Evolutionary conservation across 148 eudicot genomes (phyloP).

Genomic region (Suaeda aralocaspica): DNA sequence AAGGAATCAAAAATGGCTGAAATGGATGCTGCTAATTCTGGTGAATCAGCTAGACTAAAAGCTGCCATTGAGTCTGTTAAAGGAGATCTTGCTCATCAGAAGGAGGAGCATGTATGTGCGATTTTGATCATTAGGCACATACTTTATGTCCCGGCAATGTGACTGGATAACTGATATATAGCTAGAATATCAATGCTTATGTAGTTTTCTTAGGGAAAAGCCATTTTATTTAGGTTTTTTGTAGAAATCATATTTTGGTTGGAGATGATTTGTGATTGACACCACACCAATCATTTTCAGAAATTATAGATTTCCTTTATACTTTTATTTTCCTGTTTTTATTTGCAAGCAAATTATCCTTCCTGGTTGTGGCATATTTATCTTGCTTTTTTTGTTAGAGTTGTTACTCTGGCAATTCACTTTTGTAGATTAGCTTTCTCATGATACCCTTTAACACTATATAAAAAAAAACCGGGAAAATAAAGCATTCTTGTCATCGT

Average conservation of each 20-base stretch:
- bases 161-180: not conserved
- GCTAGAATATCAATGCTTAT: not conserved
- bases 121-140: too few species aligned
- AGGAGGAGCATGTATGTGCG: conserved; percentile 75
- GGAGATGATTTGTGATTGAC: not conserved
- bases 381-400: not conserved
- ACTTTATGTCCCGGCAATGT: too few species aligned
- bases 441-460: not conserved
- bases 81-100: conserved; percentile 72
- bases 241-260: not conserved
- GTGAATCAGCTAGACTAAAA: conserved; percentile 87
- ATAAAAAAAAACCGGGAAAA: not conserved
- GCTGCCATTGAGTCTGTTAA: conserved; percentile 83
- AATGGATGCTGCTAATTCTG: conserved; percentile 94
- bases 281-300: not conserved
- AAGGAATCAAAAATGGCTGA: conserved; percentile 90
- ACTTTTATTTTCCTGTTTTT: not conserved
- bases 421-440: not conserved
- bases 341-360: not conserved
- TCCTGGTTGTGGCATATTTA: not conserved
- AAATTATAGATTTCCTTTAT: not conserved
- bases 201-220: not conserved
- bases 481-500: not conserved
- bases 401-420: not conserved
- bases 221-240: not conserved